A percentile compares a stretch with the other conserved stretches of the same genome.
phyloP scores from a whole-genome alignment of 2,329 filamentous ascomycete species.

The Myotisia sp. region DNA sequence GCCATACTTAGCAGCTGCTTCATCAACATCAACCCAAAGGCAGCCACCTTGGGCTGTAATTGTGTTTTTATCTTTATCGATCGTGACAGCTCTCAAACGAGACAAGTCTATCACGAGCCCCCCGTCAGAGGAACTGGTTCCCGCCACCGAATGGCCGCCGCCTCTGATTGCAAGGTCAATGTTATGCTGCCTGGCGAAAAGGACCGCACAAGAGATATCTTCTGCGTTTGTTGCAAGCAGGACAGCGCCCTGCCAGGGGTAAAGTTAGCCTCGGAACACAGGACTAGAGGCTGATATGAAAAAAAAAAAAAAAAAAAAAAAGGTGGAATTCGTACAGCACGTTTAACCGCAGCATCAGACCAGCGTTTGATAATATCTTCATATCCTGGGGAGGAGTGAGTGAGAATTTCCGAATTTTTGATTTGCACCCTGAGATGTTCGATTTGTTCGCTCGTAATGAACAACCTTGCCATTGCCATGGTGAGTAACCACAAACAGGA shows the following conservation, averaged over 20 bases:
- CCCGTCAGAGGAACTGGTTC: conserved; percentile 36
- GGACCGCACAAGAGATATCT: conserved; percentile 30
- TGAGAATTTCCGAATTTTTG: conserved; percentile 9
- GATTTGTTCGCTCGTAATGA: conserved; percentile 13
- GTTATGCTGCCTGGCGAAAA: conserved; percentile 30
- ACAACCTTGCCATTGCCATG: conserved; percentile 5
- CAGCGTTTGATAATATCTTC: conserved; percentile 13
- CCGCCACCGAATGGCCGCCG: conserved; percentile 43
- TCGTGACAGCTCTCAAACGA: conserved; percentile 36
- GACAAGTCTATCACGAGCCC: conserved; percentile 44
- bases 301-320: not conserved
- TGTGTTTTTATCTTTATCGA: conserved; percentile 33
- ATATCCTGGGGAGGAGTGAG: conserved; percentile 11
- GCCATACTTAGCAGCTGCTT: conserved; percentile 34
- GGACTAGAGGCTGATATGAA: not conserved
- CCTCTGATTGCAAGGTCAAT: conserved; percentile 41
- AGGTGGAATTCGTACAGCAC: conserved; percentile 10
- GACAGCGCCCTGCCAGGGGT: conserved; percentile 25
- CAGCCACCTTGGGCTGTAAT: conserved; percentile 40
- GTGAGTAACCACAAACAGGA: too few relatives aligned
- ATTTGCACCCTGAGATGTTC: conserved; percentile 6
- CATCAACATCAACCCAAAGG: conserved; percentile 42
- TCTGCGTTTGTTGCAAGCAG: conserved; percentile 26
- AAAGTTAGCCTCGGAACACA: conserved; percentile 1
- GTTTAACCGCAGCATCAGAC: conserved; percentile 13